These are phyloP conservation scores for Beauveria medogensis DNA, from an alignment of 2,329 filamentous ascomycete genomes.

Conservation along the genomic window DNA sequence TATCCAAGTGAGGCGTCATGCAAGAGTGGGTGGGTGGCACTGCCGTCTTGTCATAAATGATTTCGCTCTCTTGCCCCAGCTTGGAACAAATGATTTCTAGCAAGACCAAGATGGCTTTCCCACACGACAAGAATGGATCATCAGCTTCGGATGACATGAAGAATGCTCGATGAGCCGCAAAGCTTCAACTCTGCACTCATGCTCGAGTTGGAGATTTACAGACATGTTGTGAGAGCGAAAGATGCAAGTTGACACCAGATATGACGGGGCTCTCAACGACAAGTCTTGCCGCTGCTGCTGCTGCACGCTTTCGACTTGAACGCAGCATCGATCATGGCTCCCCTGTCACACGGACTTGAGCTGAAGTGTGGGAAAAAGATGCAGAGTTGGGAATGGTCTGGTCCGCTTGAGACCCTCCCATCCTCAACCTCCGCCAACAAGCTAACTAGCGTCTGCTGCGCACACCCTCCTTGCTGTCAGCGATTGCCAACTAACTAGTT, in stretches of 20 bases:
- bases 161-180: too few relatives aligned
- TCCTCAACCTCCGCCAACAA: too few relatives aligned
- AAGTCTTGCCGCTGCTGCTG: background rate
- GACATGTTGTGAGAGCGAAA: background rate
- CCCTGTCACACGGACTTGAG: background rate
- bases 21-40: background rate
- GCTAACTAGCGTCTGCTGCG: too few relatives aligned
- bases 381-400: slow-evolving; percentile 5
- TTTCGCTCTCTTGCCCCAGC: background rate
- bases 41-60: too few relatives aligned
- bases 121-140: too few relatives aligned
- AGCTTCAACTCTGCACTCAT: background rate
- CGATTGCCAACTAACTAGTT: background rate
- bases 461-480: too few relatives aligned
- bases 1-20: background rate
- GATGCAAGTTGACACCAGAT: background rate
- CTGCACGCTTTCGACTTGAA: background rate
- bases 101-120: too few relatives aligned
- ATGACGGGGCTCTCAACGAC: background rate
- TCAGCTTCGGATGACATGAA: too few relatives aligned
- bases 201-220: background rate
- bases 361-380: background rate
- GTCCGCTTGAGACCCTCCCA: background rate
- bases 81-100: too few relatives aligned
- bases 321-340: background rate